Conservation (phyloP, 2,329 filamentous ascomycete genomes). For the Xylaria multiplex region DNA sequence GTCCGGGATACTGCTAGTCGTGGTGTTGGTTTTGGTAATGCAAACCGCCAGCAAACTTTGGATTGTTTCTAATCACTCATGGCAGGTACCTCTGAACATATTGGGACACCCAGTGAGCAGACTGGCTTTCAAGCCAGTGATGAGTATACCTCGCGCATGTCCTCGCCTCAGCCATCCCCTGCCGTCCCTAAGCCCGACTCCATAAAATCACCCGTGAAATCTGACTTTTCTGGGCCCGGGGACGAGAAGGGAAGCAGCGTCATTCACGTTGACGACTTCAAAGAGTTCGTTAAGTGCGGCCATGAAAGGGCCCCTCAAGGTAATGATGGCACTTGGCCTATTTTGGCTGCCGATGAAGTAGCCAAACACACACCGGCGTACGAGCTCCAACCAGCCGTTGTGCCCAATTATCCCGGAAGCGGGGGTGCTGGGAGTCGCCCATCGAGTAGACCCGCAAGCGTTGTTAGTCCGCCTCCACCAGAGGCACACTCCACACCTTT, state of each 20-base stretch:
- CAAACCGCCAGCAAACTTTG: slow-evolving; percentile 42
- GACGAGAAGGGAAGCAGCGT: slow-evolving; percentile 64
- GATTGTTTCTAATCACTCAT: slow-evolving; percentile 49
- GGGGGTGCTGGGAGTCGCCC: slow-evolving; percentile 70
- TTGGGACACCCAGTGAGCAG: slow-evolving; percentile 87
- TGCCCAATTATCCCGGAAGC: slow-evolving; percentile 73
- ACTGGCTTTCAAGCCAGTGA: slow-evolving; percentile 89
- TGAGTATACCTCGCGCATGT: slow-evolving; percentile 80
- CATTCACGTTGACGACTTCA: slow-evolving; percentile 80
- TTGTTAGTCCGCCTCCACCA: slow-evolving; percentile 66
- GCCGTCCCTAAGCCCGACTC: slow-evolving; percentile 53
- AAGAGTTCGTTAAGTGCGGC: slow-evolving; percentile 57
- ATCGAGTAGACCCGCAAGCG: slow-evolving; percentile 70
- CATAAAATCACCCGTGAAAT: slow-evolving; percentile 48
- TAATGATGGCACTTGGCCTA: slow-evolving; percentile 75
- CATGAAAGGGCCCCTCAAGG: slow-evolving; percentile 62
- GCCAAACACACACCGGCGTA: slow-evolving; percentile 75
- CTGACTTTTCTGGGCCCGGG: slow-evolving; percentile 41
- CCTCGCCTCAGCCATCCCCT: slow-evolving; percentile 70
- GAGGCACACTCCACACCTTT: slow-evolving; percentile 74
- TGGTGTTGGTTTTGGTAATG: slow-evolving; percentile 63
- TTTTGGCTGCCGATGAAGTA: slow-evolving; percentile 89
- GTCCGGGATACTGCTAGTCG: slow-evolving; percentile 75
- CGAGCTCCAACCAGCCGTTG: slow-evolving; percentile 81
- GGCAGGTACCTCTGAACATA: slow-evolving; percentile 71